Evolutionary conservation across 352 stramenopile species (phyloP), one percentile per base, ranked within the genome.

Genomic region (Pythium volutum): DNA sequence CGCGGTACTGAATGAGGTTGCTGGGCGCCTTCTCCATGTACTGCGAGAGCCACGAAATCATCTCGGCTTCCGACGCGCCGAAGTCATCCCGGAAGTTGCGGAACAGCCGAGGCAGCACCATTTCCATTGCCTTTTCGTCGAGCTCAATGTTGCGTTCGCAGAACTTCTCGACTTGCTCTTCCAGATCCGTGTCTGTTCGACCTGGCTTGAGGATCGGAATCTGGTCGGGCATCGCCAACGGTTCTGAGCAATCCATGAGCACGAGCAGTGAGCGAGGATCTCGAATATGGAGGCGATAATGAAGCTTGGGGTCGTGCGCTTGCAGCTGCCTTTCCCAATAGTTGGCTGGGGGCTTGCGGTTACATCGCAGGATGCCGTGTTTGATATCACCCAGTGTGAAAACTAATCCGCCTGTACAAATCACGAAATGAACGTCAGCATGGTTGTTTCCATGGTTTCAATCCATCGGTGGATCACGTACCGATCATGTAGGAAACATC

Each of bases 11-110:
- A 45, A 91, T 73, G 25, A 93, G 63, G 39, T 93, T 81, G 9
- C 70, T 62, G 22, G 86, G 86, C 23, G 76, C 75, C 55, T 87
- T 69, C 46, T 87, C 75, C 68, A 95, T 88, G 73, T 95, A 95
- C 70, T 91, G 86, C 38, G 74, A 82, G 51, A 95, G 55, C 86
- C 86, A 95, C 67, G 76, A 85, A 11, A 95, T 72, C 81, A 95
- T 92, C 60, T 95, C 86, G 9, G 76, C 69, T 63, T 95, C 86
- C 2, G 84, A 91, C 42, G 86, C 70, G 20, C 86, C 86, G 57
- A 95, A 95, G 66, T 95, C 86, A 69, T 95, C 86, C 22, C 83
- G 77, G 67, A 93, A 95, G 38, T 91, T 79, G 58, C 86, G 79
- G 54, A 95, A 85, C 33, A 95, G 61, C 43, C 84, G 79, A 12